Conservation (phyloP, 331 rosid genomes). For the Cydonia oblonga region DNA sequence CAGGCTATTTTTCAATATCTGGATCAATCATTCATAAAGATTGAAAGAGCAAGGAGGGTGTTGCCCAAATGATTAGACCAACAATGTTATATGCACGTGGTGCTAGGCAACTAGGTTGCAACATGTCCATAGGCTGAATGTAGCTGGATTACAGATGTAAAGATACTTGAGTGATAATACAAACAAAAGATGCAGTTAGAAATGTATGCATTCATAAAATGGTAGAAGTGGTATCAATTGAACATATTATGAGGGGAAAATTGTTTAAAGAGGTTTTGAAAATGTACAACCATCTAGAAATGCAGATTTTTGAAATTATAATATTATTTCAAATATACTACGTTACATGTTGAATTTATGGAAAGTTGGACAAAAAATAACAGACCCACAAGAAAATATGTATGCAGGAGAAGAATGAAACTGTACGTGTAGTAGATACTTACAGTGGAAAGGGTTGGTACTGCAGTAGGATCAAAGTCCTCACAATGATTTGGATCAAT, state of each 20-base stretch:
- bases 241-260: neutral
- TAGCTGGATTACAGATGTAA: neutral
- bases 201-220: neutral
- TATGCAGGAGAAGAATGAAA: conserved; percentile 4
- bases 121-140: neutral
- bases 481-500: conserved; percentile 77
- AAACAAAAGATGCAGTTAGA: neutral
- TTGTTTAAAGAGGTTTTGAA: neutral
- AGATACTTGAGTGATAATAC: neutral
- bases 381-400: neutral
- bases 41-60: neutral
- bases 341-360: neutral
- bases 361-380: neutral
- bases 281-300: neutral
- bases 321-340: neutral
- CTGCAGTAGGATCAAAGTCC: conserved; percentile 75
- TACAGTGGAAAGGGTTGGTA: conserved; percentile 75
- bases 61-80: neutral
- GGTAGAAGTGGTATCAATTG: neutral
- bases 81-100: neutral
- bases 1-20: neutral
- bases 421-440: neutral
- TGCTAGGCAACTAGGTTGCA: neutral
- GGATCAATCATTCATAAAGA: neutral
- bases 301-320: neutral